phyloP scores from a whole-genome alignment of 2,329 filamentous ascomycete species.

The Pyricularia sp. region DNA sequence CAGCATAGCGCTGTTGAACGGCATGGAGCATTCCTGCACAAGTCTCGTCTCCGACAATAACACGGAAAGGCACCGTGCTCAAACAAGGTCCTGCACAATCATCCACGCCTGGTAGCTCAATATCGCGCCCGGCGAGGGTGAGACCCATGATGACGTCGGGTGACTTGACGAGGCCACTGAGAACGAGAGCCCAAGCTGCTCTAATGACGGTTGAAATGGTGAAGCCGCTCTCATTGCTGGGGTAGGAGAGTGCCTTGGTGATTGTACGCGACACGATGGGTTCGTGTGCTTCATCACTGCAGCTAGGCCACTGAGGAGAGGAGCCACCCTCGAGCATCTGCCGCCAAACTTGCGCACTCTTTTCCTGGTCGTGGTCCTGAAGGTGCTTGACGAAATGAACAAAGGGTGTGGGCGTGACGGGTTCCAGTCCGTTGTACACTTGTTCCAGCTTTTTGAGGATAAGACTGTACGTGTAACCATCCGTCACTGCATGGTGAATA shows the following conservation, averaged over 20 bases:
- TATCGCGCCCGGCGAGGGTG: constrained; percentile 15
- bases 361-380: background rate
- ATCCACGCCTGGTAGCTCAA: constrained; percentile 13
- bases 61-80: constrained; percentile 12
- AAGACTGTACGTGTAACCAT: constrained; percentile 8
- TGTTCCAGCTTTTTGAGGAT: constrained; percentile 10
- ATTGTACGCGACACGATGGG: background rate
- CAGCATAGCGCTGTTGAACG: background rate
- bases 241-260: background rate
- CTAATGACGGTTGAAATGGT: constrained; percentile 13
- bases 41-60: background rate
- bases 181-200: constrained; percentile 9
- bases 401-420: background rate
- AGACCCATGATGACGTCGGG: constrained; percentile 11
- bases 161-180: constrained; percentile 6
- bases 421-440: background rate
- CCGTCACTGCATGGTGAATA: constrained; percentile 9
- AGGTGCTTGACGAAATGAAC: background rate
- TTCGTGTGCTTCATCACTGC: background rate
- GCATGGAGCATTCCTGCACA: background rate
- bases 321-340: background rate
- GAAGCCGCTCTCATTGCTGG: background rate
- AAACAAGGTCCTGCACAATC: constrained; percentile 16
- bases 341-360: background rate
- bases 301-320: background rate